Evolutionary conservation across 2,329 filamentous ascomycete species (phyloP), one percentile per base, ranked within the genome.

Genomic region (Colletotrichum musicola): DNA sequence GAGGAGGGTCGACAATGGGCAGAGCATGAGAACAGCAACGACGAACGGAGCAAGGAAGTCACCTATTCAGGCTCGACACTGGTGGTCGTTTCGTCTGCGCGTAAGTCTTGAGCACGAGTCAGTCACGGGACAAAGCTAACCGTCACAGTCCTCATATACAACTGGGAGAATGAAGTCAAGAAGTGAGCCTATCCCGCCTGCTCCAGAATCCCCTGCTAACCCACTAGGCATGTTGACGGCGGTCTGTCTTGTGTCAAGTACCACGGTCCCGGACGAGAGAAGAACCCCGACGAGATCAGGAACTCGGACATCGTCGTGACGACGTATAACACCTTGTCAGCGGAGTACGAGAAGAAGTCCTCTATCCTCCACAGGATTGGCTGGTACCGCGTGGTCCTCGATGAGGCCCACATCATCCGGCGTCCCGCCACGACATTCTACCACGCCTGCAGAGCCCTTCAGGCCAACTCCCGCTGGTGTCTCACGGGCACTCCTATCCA

Each of bases 401-500:
- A 85, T 30, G 84, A 85, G 79, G 86, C 85, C 1, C 84, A 88
- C 63, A 78, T 79, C 2, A 86, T 77, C 3, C 69, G 85, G n/a
- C 82, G 82, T 2, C 79, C 78, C 18, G 75, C 81, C 4, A 87
- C 84, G 1, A 78, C 76, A 0, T 79, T 85, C 10, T 79, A 84
- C 67, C 78, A 77, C 1, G 79, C 83, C 0, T 83, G 83, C 4
- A 71, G 74, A 22, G 76, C 79, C 0, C 75, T 89, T 0, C 63
- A 73, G 1, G 81, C 85, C 0, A 76, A 77, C 2, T 82, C 79
- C 0, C 79, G 86, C 9, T 89, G 86, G 86, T 87, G 84, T 69
- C 76, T 87, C 1, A 84, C 84, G 0, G 85, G 85, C 1, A 88
- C 85, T 0, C 86, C 86, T 0, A 83, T 88, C 25, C 86, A 88